A percentile compares a stretch with the other conserved stretches of the same genome.
phyloP scores from a whole-genome alignment of 768 basidiomycete species.

The Tulasnella sp. region DNA sequence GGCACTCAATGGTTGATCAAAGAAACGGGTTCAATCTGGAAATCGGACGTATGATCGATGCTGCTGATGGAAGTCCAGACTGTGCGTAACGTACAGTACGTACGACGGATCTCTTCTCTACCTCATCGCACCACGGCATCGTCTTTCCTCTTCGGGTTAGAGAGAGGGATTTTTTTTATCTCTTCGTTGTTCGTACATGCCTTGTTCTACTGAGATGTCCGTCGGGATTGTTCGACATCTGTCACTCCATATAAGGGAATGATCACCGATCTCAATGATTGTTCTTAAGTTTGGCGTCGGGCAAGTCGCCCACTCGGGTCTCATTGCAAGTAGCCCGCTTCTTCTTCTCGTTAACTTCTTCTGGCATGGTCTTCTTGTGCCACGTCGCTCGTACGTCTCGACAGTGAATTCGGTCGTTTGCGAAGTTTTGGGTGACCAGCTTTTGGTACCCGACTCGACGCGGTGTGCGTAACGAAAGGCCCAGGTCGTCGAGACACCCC shows the following conservation, averaged over 20 bases:
- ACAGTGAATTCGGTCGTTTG: neutral
- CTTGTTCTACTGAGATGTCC: neutral
- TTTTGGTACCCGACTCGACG: neutral
- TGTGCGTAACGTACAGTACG: no score
- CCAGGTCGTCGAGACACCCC: neutral
- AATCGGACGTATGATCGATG: neutral
- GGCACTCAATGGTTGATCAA: neutral
- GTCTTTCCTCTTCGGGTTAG: neutral
- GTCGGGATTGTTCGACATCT: neutral
- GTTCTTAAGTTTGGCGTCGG: neutral
- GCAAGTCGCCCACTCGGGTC: neutral
- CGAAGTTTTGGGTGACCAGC: neutral
- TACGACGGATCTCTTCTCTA: no score
- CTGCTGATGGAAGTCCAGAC: neutral
- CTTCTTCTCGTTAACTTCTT: neutral
- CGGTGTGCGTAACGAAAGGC: neutral
- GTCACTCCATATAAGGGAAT: neutral
- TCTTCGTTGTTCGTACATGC: neutral
- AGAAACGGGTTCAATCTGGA: neutral
- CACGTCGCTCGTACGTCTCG: neutral
- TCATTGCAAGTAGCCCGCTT: neutral
- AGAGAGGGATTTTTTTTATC: neutral
- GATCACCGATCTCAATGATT: neutral
- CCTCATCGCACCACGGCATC: neutral
- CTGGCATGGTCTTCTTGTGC: neutral